Conservation (phyloP, 164 flowering plant genomes). For the Sextonia rubra region DNA sequence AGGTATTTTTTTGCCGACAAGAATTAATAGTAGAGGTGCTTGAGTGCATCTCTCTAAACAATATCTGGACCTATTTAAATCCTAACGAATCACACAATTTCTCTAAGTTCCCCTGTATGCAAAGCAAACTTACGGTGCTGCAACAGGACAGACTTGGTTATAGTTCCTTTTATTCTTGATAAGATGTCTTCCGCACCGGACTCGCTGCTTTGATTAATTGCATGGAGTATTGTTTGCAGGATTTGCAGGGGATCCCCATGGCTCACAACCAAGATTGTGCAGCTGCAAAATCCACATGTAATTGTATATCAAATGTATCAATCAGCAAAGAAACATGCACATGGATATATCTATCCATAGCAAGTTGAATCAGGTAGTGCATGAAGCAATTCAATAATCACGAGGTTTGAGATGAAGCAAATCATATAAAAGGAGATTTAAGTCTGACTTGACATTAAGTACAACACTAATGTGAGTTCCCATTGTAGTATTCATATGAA, state of each 20-base stretch:
- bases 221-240: conserved; percentile 65
- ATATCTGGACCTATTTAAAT: background rate
- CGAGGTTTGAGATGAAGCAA: background rate
- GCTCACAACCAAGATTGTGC: conserved; percentile 71
- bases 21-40: background rate
- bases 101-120: conserved; percentile 73
- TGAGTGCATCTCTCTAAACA: background rate
- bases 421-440: background rate
- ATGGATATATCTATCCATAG: background rate
- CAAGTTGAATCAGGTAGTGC: too few relatives aligned
- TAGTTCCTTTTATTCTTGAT: conserved; percentile 47
- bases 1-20: background rate
- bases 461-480: background rate
- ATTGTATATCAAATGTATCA: background rate
- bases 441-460: background rate
- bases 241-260: conserved; percentile 97
- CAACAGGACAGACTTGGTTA: conserved; percentile 46
- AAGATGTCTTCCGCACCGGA: conserved; percentile 28
- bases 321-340: background rate
- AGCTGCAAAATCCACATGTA: conserved; percentile 37
- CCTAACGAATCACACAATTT: conserved; percentile 20
- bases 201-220: conserved; percentile 32
- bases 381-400: background rate
- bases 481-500: too few relatives aligned
- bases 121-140: conserved; percentile 76